Evolutionary conservation across 169 alveolate genomes (phyloP), one percentile per base, ranked within the genome.

Genomic region (Neospora caninum): DNA sequence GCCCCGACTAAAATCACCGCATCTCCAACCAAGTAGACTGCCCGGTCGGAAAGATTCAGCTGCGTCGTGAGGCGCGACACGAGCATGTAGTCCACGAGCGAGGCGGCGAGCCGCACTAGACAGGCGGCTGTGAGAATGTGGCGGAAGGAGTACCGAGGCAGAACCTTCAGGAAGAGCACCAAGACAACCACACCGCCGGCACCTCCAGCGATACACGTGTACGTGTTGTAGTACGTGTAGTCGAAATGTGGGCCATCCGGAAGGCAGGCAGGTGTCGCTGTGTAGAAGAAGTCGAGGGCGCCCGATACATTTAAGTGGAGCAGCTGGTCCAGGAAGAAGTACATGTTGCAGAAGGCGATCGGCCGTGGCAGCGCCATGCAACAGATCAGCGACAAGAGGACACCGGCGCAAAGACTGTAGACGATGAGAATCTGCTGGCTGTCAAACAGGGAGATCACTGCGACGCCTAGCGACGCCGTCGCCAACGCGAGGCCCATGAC

Each of bases 161-260:
- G 45, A n/a, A 73, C 43, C 20, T 36, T 31, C 25, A 73, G 42
- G 43, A 73, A 73, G 43, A 73, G 84, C 38, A 31, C 25, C 25
- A n/a, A 78, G 88, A 42, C 41, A 39, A 10, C 25, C 31, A 36
- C 45, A 18, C 53, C 88, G 53, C 88, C 67, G 31, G 39, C 25
- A 41, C 36, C 88, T 54, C 92, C 92, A 2, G 80, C 92, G n/a
- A 92, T 20, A 36, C 41, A 36, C 84, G 95, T 20, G 84, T 54
- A 78, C 22, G 95, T 92, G 53, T 27, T 22, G 88, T 69, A 92
- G 95, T 82, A 92, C 31, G 92, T 92, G 88, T 53, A 92, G 38
- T 82, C 91, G 31, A 92, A 92, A 53, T 86, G 93, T 16, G 95
- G 95, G 25, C 95, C 95, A 36, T 92, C 78, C 18, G 95, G 88